Conservation (phyloP, 225 moss, liverwort and hornwort species). For the Lunularia cruciata region DNA sequence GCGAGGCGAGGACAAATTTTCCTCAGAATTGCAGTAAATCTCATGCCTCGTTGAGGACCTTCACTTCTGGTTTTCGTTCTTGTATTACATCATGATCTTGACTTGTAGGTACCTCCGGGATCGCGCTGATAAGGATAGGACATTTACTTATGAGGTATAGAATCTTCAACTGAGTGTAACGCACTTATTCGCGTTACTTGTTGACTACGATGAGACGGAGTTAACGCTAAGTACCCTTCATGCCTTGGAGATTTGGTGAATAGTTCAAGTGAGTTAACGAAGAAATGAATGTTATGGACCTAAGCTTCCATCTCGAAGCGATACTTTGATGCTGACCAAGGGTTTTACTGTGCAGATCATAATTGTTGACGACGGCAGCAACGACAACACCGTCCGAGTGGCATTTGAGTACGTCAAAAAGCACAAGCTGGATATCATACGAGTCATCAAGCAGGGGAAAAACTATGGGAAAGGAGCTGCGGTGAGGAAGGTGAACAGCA, state of each 20-base stretch:
- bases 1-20: neutral
- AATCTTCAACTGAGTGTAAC: too few species aligned
- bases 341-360: slow-evolving; percentile 90
- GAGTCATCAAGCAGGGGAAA: slow-evolving; percentile 79
- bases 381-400: slow-evolving; percentile 78
- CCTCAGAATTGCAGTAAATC: neutral
- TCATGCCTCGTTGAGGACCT: neutral
- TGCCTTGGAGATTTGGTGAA: too few species aligned
- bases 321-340: too few species aligned
- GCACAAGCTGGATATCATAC: slow-evolving; percentile 73
- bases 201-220: neutral
- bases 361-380: slow-evolving; percentile 97
- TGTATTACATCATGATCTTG: neutral
- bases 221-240: too few species aligned
- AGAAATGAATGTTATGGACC: too few species aligned
- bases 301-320: too few species aligned
- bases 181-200: too few species aligned
- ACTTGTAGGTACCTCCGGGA: slow-evolving; percentile 78
- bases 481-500: slow-evolving; percentile 63
- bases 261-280: too few species aligned
- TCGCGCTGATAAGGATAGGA: slow-evolving; percentile 76
- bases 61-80: neutral
- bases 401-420: slow-evolving; percentile 90
- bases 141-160: slow-evolving; percentile 90
- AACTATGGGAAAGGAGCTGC: slow-evolving; percentile 99